These are phyloP conservation scores for Clonostachys solani DNA, from an alignment of 2,329 filamentous ascomycete species.

Conservation along the genomic window DNA sequence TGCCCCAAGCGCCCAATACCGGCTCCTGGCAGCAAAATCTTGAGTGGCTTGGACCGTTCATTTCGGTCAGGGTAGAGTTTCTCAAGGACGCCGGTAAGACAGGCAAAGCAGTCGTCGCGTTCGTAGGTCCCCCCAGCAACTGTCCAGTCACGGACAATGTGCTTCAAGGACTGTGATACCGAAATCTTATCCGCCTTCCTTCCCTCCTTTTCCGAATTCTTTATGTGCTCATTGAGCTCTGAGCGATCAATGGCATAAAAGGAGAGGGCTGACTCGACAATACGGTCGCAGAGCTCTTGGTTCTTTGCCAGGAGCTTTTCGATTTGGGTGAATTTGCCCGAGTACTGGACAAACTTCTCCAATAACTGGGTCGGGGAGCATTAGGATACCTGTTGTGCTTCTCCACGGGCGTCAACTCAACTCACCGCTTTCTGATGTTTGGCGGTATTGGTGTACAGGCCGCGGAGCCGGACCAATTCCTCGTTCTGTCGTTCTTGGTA, in stretches of 20 bases:
- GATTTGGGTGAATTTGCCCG: constrained; percentile 42
- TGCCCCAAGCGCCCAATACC: constrained; percentile 48
- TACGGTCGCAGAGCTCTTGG: constrained; percentile 36
- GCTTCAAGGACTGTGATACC: constrained; percentile 49
- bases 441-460: constrained; percentile 27
- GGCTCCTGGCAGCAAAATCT: constrained; percentile 45
- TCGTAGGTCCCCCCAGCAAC: constrained; percentile 36
- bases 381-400: no score
- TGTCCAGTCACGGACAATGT: constrained; percentile 55
- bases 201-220: constrained; percentile 27
- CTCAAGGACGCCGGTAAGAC: constrained; percentile 25
- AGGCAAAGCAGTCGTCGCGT: constrained; percentile 33
- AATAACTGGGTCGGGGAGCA: constrained; percentile 29
- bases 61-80: constrained; percentile 19
- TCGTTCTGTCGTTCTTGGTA: constrained; percentile 26
- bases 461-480: constrained; percentile 26
- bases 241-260: constrained; percentile 38
- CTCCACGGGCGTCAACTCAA: neutral
- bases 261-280: constrained; percentile 35
- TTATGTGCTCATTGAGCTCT: constrained; percentile 39
- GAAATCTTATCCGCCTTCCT: constrained; percentile 38
- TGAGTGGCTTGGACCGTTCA: constrained; percentile 12
- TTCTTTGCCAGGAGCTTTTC: constrained; percentile 38
- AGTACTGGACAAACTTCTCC: constrained; percentile 52
- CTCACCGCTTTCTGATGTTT: constrained; percentile 23